Conservation (phyloP, 2,329 filamentous ascomycete genomes). For the Septoria petroselini region DNA sequence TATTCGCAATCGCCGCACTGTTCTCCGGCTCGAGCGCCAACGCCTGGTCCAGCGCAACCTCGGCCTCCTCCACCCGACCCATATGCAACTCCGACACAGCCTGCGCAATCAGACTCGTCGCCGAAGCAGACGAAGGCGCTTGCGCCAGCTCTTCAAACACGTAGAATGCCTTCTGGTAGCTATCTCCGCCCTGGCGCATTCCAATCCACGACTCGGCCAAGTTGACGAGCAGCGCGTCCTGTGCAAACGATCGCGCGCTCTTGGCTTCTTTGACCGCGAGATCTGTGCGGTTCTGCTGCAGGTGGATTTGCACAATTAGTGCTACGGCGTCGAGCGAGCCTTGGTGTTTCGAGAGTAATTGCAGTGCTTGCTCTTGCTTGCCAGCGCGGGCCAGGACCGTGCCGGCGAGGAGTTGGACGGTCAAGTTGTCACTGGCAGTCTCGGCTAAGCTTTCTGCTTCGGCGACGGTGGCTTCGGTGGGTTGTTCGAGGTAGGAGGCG, state of each 20-base stretch:
- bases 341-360: slow-evolving; percentile 76
- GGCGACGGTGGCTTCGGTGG: slow-evolving; percentile 43
- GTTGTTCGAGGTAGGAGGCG: slow-evolving; percentile 55
- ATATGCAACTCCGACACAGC: slow-evolving; percentile 89
- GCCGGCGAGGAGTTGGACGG: slow-evolving; percentile 78
- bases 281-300: slow-evolving; percentile 87
- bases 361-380: slow-evolving; percentile 79
- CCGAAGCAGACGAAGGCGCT: slow-evolving; percentile 73
- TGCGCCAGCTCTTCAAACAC: slow-evolving; percentile 96
- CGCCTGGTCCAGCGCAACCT: slow-evolving; percentile 79
- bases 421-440: slow-evolving; percentile 66
- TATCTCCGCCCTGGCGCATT: slow-evolving; percentile 83
- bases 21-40: slow-evolving; percentile 69
- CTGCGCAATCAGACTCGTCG: slow-evolving; percentile 76
- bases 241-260: slow-evolving; percentile 85
- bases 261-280: slow-evolving; percentile 86
- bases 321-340: slow-evolving; percentile 76
- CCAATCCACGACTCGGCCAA: slow-evolving; percentile 94
- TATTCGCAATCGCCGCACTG: slow-evolving; percentile 75
- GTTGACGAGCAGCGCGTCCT: slow-evolving; percentile 91
- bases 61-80: slow-evolving; percentile 81
- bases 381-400: slow-evolving; percentile 76
- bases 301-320: slow-evolving; percentile 85
- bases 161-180: slow-evolving; percentile 96
- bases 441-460: slow-evolving; percentile 67